A percentile compares a stretch with the other conserved stretches of the same genome.
These are phyloP conservation scores for Paramecium pentaurelia DNA, from an alignment of 73 alveolate species.

Conservation along the genomic window DNA sequence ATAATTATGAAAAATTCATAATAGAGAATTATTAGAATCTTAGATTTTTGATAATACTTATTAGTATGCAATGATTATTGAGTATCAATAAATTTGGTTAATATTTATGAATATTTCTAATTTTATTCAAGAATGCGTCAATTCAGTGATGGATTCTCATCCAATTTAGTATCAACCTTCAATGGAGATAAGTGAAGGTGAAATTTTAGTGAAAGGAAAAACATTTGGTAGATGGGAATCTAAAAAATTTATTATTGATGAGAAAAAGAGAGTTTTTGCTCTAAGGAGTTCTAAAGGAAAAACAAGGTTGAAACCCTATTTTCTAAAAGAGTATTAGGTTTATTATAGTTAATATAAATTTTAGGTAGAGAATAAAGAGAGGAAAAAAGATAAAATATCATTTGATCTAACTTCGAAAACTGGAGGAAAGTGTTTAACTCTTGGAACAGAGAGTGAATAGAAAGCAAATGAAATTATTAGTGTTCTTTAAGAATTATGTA, in stretches of 20 bases:
- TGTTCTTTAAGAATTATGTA: neutral
- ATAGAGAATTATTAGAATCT: neutral
- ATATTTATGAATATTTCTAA: neutral
- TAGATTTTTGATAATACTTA: neutral
- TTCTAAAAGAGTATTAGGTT: neutral
- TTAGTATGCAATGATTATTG: neutral
- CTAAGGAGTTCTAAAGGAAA: neutral
- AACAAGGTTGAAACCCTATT: neutral
- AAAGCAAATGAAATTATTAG: neutral
- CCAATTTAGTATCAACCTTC: neutral
- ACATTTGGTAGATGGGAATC: slow-evolving; percentile 43
- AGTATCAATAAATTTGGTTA: neutral
- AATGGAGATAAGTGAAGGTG: neutral
- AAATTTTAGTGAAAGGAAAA: neutral
- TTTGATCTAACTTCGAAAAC: neutral
- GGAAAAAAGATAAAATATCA: neutral
- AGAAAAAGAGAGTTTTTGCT: neutral
- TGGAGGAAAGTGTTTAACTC: neutral
- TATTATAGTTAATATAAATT: neutral
- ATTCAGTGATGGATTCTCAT: neutral
- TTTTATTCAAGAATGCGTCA: neutral
- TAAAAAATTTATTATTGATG: neutral
- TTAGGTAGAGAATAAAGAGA: neutral
- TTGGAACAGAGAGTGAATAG: neutral
- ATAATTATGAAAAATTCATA: neutral